These are phyloP conservation scores for Effrenium voratum DNA, from an alignment of 73 alveolate species.

Conservation along the genomic window DNA sequence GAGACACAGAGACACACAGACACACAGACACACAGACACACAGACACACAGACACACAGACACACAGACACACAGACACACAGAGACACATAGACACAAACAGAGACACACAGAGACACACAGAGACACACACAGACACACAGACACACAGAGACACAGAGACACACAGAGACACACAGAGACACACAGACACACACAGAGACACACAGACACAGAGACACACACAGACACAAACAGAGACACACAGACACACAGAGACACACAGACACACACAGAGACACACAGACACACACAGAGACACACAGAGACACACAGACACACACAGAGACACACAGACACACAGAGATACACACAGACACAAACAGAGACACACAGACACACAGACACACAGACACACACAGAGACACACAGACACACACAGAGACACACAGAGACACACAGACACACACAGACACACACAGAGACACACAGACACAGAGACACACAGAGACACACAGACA, in stretches of 20 bases:
- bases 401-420: neutral
- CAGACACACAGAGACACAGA: neutral
- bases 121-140: neutral
- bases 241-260: conserved; percentile 3
- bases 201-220: conserved; percentile 7
- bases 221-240: neutral
- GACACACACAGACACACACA: neutral
- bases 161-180: neutral
- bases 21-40: neutral
- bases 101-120: neutral
- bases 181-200: neutral
- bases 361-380: conserved; percentile 16
- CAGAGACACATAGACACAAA: neutral
- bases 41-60: neutral
- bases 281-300: conserved; percentile 15
- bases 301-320: conserved; percentile 12
- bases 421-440: neutral
- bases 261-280: neutral
- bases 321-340: conserved; percentile 27
- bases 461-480: neutral
- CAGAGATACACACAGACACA: neutral
- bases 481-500: neutral
- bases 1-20: neutral
- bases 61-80: neutral
- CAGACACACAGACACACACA: neutral